Evolutionary conservation across 495 filamentous ascomycete species (phyloP), one percentile per base, ranked within the genome.

Genomic region (Penicillium manginii): DNA sequence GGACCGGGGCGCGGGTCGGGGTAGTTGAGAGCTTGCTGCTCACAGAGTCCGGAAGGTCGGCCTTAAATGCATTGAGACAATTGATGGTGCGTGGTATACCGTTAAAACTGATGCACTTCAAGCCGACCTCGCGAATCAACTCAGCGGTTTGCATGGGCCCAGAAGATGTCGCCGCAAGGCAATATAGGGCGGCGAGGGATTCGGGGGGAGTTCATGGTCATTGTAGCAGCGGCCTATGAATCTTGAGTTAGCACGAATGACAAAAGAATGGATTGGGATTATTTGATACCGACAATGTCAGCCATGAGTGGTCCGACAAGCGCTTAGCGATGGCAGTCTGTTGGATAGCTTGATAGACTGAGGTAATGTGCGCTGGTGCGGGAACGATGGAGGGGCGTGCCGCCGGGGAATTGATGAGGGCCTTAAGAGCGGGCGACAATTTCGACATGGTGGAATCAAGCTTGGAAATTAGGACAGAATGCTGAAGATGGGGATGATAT

Each of bases 81-180:
- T 93, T 93, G 71, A 93, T 93, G 48, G 84, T 89, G 53, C 90
- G 84, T 3, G 90, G 90, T 63, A 93, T 89, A 39, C 90, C 90
- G 73, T 93, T 93, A 80, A 93, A 91, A 45, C 83, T 84, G 67
- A 93, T 91, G 71, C 89, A 92, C 69, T 93, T 93, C 42, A 93
- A 79, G 3, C 87, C 89, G 63, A 91, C 81, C 64, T 91, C 89
- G 62, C 90, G 85, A 80, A 93, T 90, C 18, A 91, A 71, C 68
- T 91, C 89, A 46, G 88, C 89, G 7, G 83, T 81, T 39, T 78
- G 73, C n/a, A 86, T 74, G 21, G 76, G 71, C 43, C 72, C 58
- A 45, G 66, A 49, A 15, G 70, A 62, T 31, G 69, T 61, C 22
- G 81, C 74, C n/a, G 83, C 82, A 15, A 84, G 64, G 19, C 77